Percentiles rank a stretch among this genome's conserved stretches.
phyloP scores from a whole-genome alignment of 192 early-diverging fungal species.

The Backusella morwellensis region DNA sequence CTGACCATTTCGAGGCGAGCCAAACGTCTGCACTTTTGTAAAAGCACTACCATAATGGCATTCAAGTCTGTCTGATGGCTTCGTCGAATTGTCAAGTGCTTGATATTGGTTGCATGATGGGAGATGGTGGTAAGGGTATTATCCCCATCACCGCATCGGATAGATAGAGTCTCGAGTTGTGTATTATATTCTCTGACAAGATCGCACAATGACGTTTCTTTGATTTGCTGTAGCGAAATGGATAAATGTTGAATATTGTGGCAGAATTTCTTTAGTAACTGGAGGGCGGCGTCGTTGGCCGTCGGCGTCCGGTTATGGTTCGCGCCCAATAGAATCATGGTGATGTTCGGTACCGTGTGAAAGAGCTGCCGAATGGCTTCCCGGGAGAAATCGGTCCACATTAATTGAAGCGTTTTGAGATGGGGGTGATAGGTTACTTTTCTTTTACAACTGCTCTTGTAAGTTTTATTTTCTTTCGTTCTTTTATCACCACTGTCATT shows the following conservation, averaged over 20 bases:
- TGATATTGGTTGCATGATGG: neutral
- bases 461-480: neutral
- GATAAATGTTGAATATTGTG: neutral
- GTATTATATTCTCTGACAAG: neutral
- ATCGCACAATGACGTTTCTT: neutral
- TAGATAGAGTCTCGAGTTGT: neutral
- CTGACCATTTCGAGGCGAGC: constrained; percentile 12
- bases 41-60: neutral
- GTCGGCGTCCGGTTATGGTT: constrained; percentile 9
- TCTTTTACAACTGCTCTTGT: neutral
- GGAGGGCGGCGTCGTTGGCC: constrained; percentile 2
- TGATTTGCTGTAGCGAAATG: constrained; percentile 13
- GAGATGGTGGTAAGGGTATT: constrained; percentile 3
- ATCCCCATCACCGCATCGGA: constrained; percentile 7
- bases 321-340: constrained; percentile 3
- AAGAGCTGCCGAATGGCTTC: constrained; percentile 1
- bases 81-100: constrained; percentile 1
- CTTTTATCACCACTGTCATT: neutral
- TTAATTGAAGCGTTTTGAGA: neutral
- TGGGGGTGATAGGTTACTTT: neutral
- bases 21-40: constrained; percentile 4
- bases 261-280: neutral
- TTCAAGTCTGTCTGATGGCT: neutral
- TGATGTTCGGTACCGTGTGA: neutral
- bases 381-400: constrained; percentile 16